A percentile compares a stretch with the other conserved stretches of the same genome.
Evolutionary conservation across 805 yeast species (phyloP).

Genomic region (Candida manassasensis): DNA sequence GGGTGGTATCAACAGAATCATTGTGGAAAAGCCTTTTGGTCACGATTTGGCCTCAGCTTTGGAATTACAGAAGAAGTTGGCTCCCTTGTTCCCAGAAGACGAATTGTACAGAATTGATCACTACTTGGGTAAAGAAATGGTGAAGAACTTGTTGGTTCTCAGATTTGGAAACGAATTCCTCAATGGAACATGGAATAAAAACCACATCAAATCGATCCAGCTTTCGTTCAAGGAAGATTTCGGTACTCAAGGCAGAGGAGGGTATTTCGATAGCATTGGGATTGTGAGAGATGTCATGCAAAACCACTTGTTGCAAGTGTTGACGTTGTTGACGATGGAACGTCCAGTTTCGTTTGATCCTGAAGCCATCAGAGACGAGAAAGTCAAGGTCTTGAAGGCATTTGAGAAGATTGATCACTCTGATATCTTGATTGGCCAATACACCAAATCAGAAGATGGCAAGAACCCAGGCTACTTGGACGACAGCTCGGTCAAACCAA

Average conservation of each 20-base stretch:
- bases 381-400: constrained; percentile 86
- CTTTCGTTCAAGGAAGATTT: constrained; percentile 95
- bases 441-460: constrained; percentile 79
- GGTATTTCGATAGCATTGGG: constrained; percentile 92
- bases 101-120: constrained; percentile 96
- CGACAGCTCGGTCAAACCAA: constrained; percentile 80
- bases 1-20: constrained; percentile 68
- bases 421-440: constrained; percentile 83
- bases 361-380: constrained; percentile 92
- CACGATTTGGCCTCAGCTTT: constrained; percentile 79
- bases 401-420: constrained; percentile 61
- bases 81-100: constrained; percentile 85
- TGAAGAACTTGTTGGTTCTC: constrained; percentile 82
- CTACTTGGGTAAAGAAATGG: constrained; percentile 97
- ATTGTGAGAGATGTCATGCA: constrained; percentile 98
- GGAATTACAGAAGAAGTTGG: constrained; percentile 67
- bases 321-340: constrained; percentile 92
- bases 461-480: constrained; percentile 85
- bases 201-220: constrained; percentile 75
- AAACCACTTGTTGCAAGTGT: constrained; percentile 89
- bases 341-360: constrained; percentile 89
- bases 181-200: constrained; percentile 83
- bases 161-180: constrained; percentile 89
- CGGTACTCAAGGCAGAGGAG: constrained; percentile 99
- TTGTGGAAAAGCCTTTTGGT: constrained; percentile 97